A percentile compares a stretch with the other conserved stretches of the same genome.
phyloP scores from a whole-genome alignment of 345 rosid genomes.

The Eucalyptus pauciflora region DNA sequence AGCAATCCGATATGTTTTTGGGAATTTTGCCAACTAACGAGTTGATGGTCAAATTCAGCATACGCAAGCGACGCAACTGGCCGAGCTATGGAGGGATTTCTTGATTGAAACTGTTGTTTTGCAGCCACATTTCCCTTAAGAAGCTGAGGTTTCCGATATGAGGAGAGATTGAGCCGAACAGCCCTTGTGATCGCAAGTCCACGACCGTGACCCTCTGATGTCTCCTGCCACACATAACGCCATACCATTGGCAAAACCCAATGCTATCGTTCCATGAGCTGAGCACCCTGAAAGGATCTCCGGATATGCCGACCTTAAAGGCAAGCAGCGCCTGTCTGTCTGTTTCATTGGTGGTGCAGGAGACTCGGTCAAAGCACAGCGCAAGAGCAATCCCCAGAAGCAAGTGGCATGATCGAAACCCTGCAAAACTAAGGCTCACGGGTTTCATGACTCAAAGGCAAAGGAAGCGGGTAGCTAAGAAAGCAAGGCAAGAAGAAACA shows the following conservation, averaged over 20 bases:
- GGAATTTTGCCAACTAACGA: not conserved
- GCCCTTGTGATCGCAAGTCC: not conserved
- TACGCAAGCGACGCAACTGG: not conserved
- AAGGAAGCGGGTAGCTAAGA: not conserved
- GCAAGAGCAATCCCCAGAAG: not conserved
- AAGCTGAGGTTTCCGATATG: not conserved
- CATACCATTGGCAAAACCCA: not conserved
- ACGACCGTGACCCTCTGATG: not conserved
- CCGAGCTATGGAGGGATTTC: not conserved
- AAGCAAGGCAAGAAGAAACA: not conserved
- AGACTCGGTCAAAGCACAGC: not conserved
- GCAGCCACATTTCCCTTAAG: not conserved
- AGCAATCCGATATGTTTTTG: not conserved
- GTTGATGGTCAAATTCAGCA: fast-evolving
- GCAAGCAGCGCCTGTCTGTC: not conserved
- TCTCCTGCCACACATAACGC: not conserved
- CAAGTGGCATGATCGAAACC: not conserved
- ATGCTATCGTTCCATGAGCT: not conserved
- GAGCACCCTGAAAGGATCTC: not conserved
- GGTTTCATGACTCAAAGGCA: not conserved
- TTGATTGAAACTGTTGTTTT: not conserved
- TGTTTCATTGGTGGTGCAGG: not conserved
- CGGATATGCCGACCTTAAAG: not conserved
- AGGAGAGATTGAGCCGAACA: not conserved
- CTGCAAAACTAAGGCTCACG: not conserved